Percentiles rank a stretch among this genome's conserved stretches.
Conservation (phyloP, 1,139 yeast species). For the Magnusiomyces tetraspermus region DNA sequence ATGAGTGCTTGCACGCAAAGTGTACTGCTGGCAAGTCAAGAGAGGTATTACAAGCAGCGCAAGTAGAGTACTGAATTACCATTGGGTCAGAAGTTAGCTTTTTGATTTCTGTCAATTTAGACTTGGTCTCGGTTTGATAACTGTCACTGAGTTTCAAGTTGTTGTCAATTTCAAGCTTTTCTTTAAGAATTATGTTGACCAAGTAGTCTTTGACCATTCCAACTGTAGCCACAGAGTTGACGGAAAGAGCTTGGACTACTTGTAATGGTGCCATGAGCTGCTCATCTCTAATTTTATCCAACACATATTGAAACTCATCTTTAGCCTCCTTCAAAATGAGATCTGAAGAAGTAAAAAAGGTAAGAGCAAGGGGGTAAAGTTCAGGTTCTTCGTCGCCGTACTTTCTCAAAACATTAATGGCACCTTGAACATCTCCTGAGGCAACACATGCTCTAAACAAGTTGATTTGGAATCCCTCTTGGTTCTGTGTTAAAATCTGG, state of each 20-base stretch:
- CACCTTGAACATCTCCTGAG: constrained; percentile 47
- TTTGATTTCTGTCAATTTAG: constrained; percentile 45
- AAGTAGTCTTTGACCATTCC: constrained; percentile 68
- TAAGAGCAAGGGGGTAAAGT: constrained; percentile 56
- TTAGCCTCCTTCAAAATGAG: constrained; percentile 47
- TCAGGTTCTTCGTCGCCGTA: constrained; percentile 57
- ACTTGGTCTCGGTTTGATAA: constrained; percentile 58
- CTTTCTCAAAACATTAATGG: constrained; percentile 47
- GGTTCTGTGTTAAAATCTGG: constrained; percentile 25
- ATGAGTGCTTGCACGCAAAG: constrained; percentile 80
- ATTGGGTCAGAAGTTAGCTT: constrained; percentile 48
- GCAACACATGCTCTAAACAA: constrained; percentile 56
- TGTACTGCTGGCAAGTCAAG: constrained; percentile 76
- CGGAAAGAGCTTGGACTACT: constrained; percentile 57
- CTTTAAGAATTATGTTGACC: constrained; percentile 50
- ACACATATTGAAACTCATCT: constrained; percentile 41
- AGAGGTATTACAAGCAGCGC: constrained; percentile 59
- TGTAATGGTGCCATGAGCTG: constrained; percentile 67
- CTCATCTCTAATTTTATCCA: constrained; percentile 45
- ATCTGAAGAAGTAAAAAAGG: constrained; percentile 53
- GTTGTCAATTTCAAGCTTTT: constrained; percentile 57
- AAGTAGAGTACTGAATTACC: constrained; percentile 57
- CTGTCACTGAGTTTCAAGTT: constrained; percentile 59
- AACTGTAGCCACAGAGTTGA: constrained; percentile 56
- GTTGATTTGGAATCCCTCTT: constrained; percentile 50